Conservation (phyloP, 352 stramenopile genomes). For the Phytophthora idaei region DNA sequence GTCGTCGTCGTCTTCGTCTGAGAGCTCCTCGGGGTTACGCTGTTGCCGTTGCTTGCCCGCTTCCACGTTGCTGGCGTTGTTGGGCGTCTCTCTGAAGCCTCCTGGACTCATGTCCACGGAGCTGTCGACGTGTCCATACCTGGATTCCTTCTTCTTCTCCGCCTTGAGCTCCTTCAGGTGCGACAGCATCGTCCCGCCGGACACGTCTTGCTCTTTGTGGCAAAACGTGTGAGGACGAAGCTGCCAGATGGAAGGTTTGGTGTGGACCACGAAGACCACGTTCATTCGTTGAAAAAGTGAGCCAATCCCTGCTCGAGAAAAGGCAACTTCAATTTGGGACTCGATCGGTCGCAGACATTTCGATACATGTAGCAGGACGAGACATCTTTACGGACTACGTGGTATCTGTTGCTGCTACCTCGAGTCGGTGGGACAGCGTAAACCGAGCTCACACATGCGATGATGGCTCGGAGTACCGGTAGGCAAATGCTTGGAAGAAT, state of each 20-base stretch:
- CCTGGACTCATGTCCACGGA: conserved; percentile 50
- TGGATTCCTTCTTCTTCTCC: conserved; percentile 42
- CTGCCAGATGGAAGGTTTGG: neutral
- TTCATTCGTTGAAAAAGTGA: conserved; percentile 10
- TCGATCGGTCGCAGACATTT: too few relatives aligned
- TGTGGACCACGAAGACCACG: conserved; percentile 18
- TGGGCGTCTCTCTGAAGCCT: conserved; percentile 36
- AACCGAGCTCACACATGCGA: too few relatives aligned
- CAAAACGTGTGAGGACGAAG: conserved; percentile 5
- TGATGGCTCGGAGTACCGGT: too few relatives aligned
- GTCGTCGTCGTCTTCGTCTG: conserved; percentile 24
- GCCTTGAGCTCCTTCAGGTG: conserved; percentile 61
- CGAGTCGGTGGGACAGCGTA: too few relatives aligned
- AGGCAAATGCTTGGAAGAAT: too few relatives aligned
- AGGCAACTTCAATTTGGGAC: conserved; percentile 17
- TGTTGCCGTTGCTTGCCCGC: conserved; percentile 32
- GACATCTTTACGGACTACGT: too few relatives aligned
- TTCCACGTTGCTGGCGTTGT: conserved; percentile 42
- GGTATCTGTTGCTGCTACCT: too few relatives aligned
- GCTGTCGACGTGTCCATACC: conserved; percentile 54
- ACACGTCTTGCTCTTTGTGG: conserved; percentile 13
- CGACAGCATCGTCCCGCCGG: conserved; percentile 30
- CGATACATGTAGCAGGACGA: too few relatives aligned
- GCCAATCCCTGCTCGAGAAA: conserved; percentile 4
- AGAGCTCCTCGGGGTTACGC: conserved; percentile 19